Base-by-base conservation (phyloP, 192 early-diverging fungal genomes). In the Podila verticillata region DNA sequence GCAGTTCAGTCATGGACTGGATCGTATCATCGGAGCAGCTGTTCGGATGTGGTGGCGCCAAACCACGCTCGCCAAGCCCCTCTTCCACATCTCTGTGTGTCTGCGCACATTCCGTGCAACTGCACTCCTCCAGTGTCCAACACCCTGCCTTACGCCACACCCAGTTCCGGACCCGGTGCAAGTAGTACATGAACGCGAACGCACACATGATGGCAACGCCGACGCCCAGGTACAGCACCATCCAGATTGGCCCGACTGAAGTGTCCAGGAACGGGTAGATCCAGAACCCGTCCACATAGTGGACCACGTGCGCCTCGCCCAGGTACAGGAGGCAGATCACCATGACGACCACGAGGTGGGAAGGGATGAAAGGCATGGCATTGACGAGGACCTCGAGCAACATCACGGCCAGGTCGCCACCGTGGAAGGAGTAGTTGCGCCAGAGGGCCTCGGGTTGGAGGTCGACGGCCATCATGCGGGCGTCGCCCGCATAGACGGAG, bases 351-450 rank as follows among this genome's bases (percentile, higher is more conserved):
- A 49, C 0, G 24, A 72, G 1, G 12, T 80, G 66, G 10, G 77
- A 51, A 39, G 77, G 77, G 24, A 80, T 68, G 31, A 80, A 68
- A 30, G 77, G 70, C 77, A 80, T 72, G 56, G 65, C 22, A 31
- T 80, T 80, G 69, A 80, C 57, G 17, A 48, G 13, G 66, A 80
- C 19, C 31, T 80, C 77, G 28, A 72, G 44, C 17, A 68, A 6
- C 63, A 80, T 28, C 8, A 80, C 9, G 70, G 68, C n/a, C 15
- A 80, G 58, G 61, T 80, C 77, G 3, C 77, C 77, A 22, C 77
- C 70, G 24, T 80, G 77, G 59, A 80, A 64, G 39, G 77, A 80
- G 29, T 72, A 80, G 31, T 80, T 80, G 36, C 77, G 65, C 77
- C 77, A 80, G 28, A 67, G 56, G 1, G 70, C 3, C 0, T 67